Evolutionary conservation across 768 basidiomycete genomes (phyloP).

Genomic region (Podaxis sp.): DNA sequence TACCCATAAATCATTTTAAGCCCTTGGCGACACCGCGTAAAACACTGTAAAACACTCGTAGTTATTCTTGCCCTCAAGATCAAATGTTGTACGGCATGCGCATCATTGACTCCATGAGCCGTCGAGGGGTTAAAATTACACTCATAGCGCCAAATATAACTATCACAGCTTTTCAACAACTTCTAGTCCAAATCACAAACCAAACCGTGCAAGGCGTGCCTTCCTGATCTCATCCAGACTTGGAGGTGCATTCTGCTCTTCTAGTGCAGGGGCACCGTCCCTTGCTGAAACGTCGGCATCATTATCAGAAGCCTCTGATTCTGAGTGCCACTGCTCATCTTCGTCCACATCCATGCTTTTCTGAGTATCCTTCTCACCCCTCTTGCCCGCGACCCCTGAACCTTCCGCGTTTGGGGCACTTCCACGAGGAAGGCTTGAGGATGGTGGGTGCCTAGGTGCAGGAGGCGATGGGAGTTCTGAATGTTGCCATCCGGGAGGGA

Average conservation of each 20-base stretch:
- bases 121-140: not conserved
- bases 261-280: slow-evolving; percentile 21
- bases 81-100: not conserved
- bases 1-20: no score
- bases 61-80: not conserved
- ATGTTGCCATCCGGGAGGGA: slow-evolving; percentile 52
- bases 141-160: not conserved
- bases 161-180: not conserved
- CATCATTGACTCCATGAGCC: no score
- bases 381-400: not conserved
- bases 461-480: slow-evolving; percentile 25
- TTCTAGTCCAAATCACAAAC: slow-evolving; percentile 31
- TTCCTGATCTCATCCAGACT: slow-evolving; percentile 68
- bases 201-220: slow-evolving; percentile 66
- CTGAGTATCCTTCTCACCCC: not conserved
- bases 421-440: not conserved
- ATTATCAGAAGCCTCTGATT: slow-evolving; percentile 18
- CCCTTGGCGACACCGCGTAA: no score
- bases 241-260: slow-evolving; percentile 33
- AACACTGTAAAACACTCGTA: no score
- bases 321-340: slow-evolving; percentile 11
- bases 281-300: slow-evolving; percentile 16
- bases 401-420: not conserved
- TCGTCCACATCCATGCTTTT: not conserved
- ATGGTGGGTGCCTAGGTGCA: slow-evolving; percentile 7